Evolutionary conservation across 805 yeast genomes (phyloP), one percentile per base, ranked within the genome.

Genomic region (Candida chauliodis): DNA sequence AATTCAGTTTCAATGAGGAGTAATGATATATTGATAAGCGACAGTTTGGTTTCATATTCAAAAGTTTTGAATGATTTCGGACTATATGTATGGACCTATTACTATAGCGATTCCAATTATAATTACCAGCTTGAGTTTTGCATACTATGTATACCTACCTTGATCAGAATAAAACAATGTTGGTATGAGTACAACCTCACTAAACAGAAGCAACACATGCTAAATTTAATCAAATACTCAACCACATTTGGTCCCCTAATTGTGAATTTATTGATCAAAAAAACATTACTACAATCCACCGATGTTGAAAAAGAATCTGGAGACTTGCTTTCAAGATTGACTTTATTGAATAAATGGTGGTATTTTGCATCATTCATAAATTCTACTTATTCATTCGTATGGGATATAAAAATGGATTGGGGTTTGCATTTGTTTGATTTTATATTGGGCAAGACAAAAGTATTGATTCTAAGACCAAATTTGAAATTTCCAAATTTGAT

Each of bases 391-490:
- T 75, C 95, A 11, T 84, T 87, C 43, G 63, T 78, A 39, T 93
- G 99, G 99, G 99, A 93, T 58, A 59, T 91, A 9, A 73, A 74
- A 36, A 78, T 78, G 73, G 99, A 93, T 63, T 93, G 99, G 99
- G 78, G 79, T 30, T 68, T 88, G 34, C 73, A 74, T 8, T 51
- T 84, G 7, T 67, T 84, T 50, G 68, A 66, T 31, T 44, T 43
- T 3, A 26, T 61, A 11, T 51, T 58, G 26, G 16, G 20, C 4
- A 34, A 41, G n/a, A 46, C 29, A 26, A 30, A 30, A 14, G 38
- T 51, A 10, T 42, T 52, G 30, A 42, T 61, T 17, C 46, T 56
- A 8, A 45, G 54, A 11, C 52, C 59, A 31, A 47, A 48, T 14
- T 11, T 17, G 11, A 13, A 5, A 8, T 36, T 20, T 25, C 28